Base-by-base conservation (phyloP, 2,329 filamentous ascomycete species). In the Ceratocystis variospora region DNA sequence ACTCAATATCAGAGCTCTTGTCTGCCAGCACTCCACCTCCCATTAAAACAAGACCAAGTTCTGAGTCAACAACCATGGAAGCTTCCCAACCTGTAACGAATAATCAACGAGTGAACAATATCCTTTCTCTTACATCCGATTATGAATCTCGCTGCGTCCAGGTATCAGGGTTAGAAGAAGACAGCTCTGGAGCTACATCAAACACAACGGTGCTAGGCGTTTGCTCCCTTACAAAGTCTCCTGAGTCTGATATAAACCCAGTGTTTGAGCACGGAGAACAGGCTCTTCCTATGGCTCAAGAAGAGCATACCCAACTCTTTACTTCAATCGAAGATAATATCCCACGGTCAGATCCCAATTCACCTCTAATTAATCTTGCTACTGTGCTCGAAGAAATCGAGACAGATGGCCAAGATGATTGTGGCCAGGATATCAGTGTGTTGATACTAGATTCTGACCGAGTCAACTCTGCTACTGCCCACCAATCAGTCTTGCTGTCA, bases 351-450 rank as follows among this genome's bases (percentile, higher is more conserved):
- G 53, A 57, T 10, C 19, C 61, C 28, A 64, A 66, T 12, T 31
- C 59, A 2, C 19, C 15, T 2, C 10, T 22, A 5, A 22, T 31
- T 12, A 63, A 41, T n/a, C 48, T 67, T 48, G 57, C 31, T 12
- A 66, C 67, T 61, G 61, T 68, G 0, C 63, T 44, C 7, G 67
- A 68, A 61, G 67, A 68, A 31, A 62, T 53, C 41, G 37, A 33
- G 28, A 33, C 55, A 28, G 61, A 66, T 12, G 61, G 63, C 7
- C 61, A 61, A 19, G 65, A 63, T 50, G 62, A 64, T 48, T 37
- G 61, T 33, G 25, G 31, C 33, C 25, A 57, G n/a, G 66, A 65
- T 62, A 46, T 46, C n/a, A 37, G 55, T 50, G 62, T 44, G 8
- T 28, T 37, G 50, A 45, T 44, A 22, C 22, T 22, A 31, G 5